Evolutionary conservation across 371 early-diverging fungal genomes (phyloP).

Genomic region (Syncephalastrum racemosum): DNA sequence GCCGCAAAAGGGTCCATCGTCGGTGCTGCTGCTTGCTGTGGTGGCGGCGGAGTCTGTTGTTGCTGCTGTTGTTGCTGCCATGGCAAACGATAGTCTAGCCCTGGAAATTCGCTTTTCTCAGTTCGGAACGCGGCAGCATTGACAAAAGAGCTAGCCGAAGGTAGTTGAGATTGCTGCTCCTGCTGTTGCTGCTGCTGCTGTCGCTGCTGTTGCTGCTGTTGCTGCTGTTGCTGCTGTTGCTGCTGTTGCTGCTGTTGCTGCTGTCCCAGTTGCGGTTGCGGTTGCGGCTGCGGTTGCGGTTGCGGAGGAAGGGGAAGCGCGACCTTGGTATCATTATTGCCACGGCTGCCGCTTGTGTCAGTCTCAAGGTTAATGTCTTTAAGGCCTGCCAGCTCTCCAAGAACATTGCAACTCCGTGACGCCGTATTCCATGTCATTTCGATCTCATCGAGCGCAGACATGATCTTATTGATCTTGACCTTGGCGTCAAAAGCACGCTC

Average conservation of each 20-base stretch:
- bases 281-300: slow-evolving; percentile 4
- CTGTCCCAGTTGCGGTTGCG: slow-evolving; percentile 4
- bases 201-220: slow-evolving; percentile 8
- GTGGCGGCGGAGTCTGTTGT: slow-evolving; percentile 5
- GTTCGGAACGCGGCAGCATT: background rate
- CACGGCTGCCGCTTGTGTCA: background rate
- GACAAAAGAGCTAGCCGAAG: background rate
- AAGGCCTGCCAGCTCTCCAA: slow-evolving; percentile 26
- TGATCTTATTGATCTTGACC: slow-evolving; percentile 29
- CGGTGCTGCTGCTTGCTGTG: slow-evolving; percentile 12
- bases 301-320: background rate
- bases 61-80: background rate
- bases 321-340: slow-evolving; percentile 4
- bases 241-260: background rate
- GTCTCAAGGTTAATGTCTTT: slow-evolving; percentile 25
- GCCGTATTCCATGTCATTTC: slow-evolving; percentile 27
- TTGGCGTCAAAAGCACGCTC: slow-evolving; percentile 19
- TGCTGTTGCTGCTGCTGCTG: background rate
- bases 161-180: background rate
- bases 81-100: slow-evolving; percentile 1
- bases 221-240: slow-evolving; percentile 8
- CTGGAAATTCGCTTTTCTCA: background rate
- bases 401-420: slow-evolving; percentile 20
- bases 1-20: slow-evolving; percentile 34
- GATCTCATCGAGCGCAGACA: slow-evolving; percentile 27